Evolutionary conservation across 129 eudicot species (phyloP).

Genomic region (Calendula officinalis): DNA sequence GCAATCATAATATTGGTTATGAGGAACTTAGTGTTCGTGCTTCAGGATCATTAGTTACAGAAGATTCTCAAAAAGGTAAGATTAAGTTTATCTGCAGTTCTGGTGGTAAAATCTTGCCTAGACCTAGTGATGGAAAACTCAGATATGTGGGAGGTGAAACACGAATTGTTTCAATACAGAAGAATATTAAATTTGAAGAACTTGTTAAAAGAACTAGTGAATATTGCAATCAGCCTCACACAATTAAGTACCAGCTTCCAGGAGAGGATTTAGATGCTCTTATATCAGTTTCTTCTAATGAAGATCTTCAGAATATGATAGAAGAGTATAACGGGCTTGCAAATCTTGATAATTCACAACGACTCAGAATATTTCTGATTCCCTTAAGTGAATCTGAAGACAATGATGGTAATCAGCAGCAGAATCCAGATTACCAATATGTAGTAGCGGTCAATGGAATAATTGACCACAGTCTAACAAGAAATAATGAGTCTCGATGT

Average conservation of each 20-base stretch:
- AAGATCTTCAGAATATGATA: conserved; percentile 14
- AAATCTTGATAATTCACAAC: background rate
- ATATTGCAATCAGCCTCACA: background rate
- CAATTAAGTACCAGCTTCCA: background rate
- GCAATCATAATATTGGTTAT: conserved; percentile 38
- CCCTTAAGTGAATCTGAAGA: background rate
- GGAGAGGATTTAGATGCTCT: conserved; percentile 12
- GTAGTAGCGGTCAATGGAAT: background rate
- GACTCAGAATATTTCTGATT: background rate
- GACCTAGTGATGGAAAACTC: background rate
- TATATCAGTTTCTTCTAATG: conserved; percentile 12
- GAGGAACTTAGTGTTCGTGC: conserved; percentile 53
- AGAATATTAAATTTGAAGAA: background rate
- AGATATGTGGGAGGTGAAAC: background rate
- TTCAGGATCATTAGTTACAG: conserved; percentile 33
- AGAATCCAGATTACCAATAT: background rate
- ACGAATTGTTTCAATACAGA: background rate
- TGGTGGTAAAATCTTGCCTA: background rate
- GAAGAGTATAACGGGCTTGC: conserved; percentile 11
- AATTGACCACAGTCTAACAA: conserved; percentile 3
- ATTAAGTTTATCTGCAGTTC: background rate
- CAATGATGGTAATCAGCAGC: background rate
- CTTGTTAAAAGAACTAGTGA: background rate
- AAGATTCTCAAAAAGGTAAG: background rate
- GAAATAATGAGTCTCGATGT: background rate